phyloP scores from a whole-genome alignment of 2,329 filamentous ascomycete genomes.

The Cyclaneusma minus region DNA sequence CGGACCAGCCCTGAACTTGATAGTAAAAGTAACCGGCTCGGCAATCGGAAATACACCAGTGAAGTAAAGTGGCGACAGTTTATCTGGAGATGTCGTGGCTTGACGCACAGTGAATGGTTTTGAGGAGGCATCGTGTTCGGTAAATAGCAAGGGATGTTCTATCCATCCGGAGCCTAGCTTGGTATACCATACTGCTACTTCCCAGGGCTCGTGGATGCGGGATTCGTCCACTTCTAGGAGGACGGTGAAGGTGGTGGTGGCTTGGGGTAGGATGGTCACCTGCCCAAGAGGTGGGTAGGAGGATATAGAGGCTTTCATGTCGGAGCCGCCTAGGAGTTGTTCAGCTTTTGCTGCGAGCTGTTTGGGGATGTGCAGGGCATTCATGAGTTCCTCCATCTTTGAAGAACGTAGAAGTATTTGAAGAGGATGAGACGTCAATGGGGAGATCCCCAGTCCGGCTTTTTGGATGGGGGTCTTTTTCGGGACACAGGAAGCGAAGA shows the following conservation, averaged over 20 bases:
- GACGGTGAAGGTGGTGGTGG: constrained; percentile 44
- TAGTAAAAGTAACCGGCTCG: constrained; percentile 44
- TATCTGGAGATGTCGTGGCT: constrained; percentile 11
- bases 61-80: constrained; percentile 35
- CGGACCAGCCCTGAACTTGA: constrained; percentile 45
- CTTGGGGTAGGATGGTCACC: constrained; percentile 41
- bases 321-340: constrained; percentile 22
- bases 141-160: constrained; percentile 30
- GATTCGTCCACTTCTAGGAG: constrained; percentile 49
- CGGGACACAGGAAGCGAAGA: background rate
- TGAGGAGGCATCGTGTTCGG: constrained; percentile 6
- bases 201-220: constrained; percentile 43
- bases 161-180: constrained; percentile 37
- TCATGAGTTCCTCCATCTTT: constrained; percentile 19
- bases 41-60: constrained; percentile 30
- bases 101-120: constrained; percentile 36
- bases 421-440: background rate
- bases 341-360: constrained; percentile 11
- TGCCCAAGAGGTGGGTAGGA: constrained; percentile 63
- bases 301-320: constrained; percentile 34
- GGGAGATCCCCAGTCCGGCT: constrained; percentile 4
- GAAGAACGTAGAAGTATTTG: constrained; percentile 3
- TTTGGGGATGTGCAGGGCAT: constrained; percentile 17
- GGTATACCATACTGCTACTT: constrained; percentile 61
- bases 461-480: no score